Evolutionary conservation across 352 stramenopile species (phyloP).

Genomic region (Globisporangium rhizosaccharum): DNA sequence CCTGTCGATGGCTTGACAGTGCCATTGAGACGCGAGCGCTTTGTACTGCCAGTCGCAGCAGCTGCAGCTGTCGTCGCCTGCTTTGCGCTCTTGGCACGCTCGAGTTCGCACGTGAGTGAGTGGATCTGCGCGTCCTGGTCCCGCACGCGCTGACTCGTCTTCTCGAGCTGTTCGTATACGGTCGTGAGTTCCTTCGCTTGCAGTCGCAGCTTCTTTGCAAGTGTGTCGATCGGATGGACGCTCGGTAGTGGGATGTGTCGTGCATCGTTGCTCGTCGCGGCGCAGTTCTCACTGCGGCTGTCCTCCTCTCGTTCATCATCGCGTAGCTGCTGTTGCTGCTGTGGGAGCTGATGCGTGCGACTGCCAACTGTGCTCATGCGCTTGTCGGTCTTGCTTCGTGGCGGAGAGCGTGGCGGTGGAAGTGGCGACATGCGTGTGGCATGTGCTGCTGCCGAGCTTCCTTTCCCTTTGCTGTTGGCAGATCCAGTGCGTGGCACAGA

Average conservation of each 20-base stretch:
- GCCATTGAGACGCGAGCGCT: conserved; percentile 1
- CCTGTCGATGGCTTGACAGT: neutral
- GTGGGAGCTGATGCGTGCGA: too few species aligned
- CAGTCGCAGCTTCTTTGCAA: conserved; percentile 69
- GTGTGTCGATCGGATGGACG: conserved; percentile 49
- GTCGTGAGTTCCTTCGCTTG: conserved; percentile 65
- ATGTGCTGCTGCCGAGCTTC: too few species aligned
- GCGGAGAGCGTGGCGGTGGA: too few species aligned
- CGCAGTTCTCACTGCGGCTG: too few species aligned
- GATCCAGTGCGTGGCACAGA: too few species aligned
- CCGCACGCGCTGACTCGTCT: conserved; percentile 41
- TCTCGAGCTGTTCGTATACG: conserved; percentile 66
- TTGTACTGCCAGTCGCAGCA: neutral
- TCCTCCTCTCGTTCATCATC: neutral
- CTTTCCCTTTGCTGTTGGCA: too few species aligned
- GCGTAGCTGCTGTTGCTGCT: too few species aligned
- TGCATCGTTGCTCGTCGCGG: conserved; percentile 1
- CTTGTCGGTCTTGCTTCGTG: too few species aligned
- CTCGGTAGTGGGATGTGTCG: neutral
- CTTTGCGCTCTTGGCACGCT: conserved; percentile 14
- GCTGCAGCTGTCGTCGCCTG: neutral
- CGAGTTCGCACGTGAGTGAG: conserved; percentile 38
- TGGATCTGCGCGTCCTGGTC: conserved; percentile 30
- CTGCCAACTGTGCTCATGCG: too few species aligned
- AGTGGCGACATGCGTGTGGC: too few species aligned